Conservation (phyloP, 179 eudicot species). For the Camellia oleifera region DNA sequence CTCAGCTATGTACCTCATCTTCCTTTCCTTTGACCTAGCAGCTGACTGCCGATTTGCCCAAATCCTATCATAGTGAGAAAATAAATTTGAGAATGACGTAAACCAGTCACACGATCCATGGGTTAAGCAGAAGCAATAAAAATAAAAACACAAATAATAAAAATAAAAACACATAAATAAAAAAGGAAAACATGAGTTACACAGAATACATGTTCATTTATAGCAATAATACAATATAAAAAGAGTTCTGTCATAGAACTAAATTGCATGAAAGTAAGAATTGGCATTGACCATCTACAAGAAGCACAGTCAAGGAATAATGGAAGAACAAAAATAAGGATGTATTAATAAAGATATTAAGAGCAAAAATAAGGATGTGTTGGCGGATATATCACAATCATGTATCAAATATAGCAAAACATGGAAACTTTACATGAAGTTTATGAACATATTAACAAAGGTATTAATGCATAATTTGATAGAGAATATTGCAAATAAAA, state of each 20-base stretch:
- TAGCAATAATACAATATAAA: background rate
- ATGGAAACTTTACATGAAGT: background rate
- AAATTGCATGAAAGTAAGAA: background rate
- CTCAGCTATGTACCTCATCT: slow-evolving; percentile 92
- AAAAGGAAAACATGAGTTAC: background rate
- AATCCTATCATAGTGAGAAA: slow-evolving; percentile 37
- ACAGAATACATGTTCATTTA: too few species aligned
- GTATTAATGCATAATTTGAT: background rate
- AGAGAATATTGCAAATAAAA: background rate
- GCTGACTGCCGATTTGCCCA: slow-evolving; percentile 99
- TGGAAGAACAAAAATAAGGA: background rate
- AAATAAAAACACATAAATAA: background rate
- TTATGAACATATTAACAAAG: background rate
- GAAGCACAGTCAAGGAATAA: background rate
- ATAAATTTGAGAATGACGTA: background rate
- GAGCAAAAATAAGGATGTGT: background rate
- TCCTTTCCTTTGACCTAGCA: slow-evolving; percentile 94
- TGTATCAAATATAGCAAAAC: background rate
- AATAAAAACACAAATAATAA: background rate
- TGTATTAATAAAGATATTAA: background rate
- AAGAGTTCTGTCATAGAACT: background rate
- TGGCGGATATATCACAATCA: background rate
- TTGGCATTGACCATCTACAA: background rate
- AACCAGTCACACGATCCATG: background rate
- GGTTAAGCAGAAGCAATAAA: too few species aligned